Evolutionary conservation across 2,329 filamentous ascomycete genomes (phyloP).

Genomic region (Amylocarpus encephaloides): DNA sequence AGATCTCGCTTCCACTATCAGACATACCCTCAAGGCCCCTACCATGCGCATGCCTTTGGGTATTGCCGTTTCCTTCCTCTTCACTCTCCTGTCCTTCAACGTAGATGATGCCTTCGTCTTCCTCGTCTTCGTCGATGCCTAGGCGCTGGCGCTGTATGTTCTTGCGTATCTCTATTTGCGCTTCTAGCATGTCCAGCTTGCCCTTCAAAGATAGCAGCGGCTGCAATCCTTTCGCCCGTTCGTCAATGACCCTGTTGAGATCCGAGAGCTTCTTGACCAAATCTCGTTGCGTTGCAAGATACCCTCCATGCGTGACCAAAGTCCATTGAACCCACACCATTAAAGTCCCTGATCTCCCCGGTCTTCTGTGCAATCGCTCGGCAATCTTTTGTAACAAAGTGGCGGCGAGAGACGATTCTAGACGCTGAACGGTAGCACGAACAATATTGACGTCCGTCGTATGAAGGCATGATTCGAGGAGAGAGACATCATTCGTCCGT

Average conservation of each 20-base stretch:
- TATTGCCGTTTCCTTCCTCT: slow-evolving; percentile 48
- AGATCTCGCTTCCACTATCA: slow-evolving; percentile 30
- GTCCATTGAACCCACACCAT: slow-evolving; percentile 98
- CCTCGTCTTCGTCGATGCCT: slow-evolving; percentile 38
- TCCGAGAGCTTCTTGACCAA: slow-evolving; percentile 70
- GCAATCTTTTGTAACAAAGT: slow-evolving; percentile 76
- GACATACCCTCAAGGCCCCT: slow-evolving; percentile 21
- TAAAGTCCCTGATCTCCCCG: slow-evolving; percentile 81
- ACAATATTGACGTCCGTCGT: slow-evolving; percentile 71
- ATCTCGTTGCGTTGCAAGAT: slow-evolving; percentile 79
- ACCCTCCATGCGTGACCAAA: slow-evolving; percentile 84
- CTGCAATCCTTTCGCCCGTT: slow-evolving; percentile 74
- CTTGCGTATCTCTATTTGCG: slow-evolving; percentile 76
- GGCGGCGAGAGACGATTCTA: slow-evolving; percentile 78
- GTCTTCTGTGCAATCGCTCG: slow-evolving; percentile 77
- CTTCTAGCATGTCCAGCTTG: slow-evolving; percentile 88
- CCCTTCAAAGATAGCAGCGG: slow-evolving; percentile 85
- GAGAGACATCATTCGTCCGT: slow-evolving; percentile 80
- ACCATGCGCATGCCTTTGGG: slow-evolving; percentile 16
- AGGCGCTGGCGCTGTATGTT: slow-evolving; percentile 50
- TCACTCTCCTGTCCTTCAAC: slow-evolving; percentile 68
- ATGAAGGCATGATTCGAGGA: slow-evolving; percentile 88
- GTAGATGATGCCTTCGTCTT: slow-evolving; percentile 64
- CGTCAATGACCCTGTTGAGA: slow-evolving; percentile 80
- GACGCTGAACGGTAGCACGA: slow-evolving; percentile 80